A percentile compares a stretch with the other conserved stretches of the same genome.
These are phyloP conservation scores for Oropetium thomaeum DNA, from an alignment of 176 grass and related monocot species.

Conservation along the genomic window DNA sequence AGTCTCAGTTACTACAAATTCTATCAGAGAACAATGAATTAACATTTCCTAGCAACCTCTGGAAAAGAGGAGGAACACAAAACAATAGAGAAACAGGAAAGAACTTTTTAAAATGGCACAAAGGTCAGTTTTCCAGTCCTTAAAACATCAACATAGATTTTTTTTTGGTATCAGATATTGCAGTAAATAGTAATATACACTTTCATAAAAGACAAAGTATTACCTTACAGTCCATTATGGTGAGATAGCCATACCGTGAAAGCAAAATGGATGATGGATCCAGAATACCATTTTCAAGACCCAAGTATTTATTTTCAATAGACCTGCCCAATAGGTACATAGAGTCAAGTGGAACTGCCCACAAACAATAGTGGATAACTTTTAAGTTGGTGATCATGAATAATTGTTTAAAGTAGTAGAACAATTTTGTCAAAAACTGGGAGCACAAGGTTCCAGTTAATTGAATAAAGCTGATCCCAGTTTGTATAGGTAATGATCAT, in stretches of 20 bases:
- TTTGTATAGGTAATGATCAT: background rate
- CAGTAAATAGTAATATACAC: conserved; percentile 33
- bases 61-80: background rate
- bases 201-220: conserved; percentile 19
- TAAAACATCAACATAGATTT: background rate
- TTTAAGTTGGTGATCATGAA: background rate
- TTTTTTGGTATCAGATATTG: background rate
- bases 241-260: conserved; percentile 79
- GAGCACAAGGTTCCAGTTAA: background rate
- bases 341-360: background rate
- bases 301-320: conserved; percentile 91
- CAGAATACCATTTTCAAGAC: conserved; percentile 92
- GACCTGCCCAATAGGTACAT: conserved; percentile 41
- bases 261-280: conserved; percentile 92
- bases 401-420: background rate
- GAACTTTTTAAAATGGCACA: background rate
- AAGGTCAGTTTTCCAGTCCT: background rate
- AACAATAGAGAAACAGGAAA: background rate
- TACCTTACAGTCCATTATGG: conserved; percentile 94
- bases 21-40: conserved; percentile 2
- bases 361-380: background rate
- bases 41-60: background rate
- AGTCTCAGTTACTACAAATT: conserved; percentile 27
- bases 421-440: background rate
- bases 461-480: conserved; percentile 11